These are phyloP conservation scores for Hymenoscyphus infarciens DNA, from an alignment of 2,329 filamentous ascomycete species.

Conservation along the genomic window DNA sequence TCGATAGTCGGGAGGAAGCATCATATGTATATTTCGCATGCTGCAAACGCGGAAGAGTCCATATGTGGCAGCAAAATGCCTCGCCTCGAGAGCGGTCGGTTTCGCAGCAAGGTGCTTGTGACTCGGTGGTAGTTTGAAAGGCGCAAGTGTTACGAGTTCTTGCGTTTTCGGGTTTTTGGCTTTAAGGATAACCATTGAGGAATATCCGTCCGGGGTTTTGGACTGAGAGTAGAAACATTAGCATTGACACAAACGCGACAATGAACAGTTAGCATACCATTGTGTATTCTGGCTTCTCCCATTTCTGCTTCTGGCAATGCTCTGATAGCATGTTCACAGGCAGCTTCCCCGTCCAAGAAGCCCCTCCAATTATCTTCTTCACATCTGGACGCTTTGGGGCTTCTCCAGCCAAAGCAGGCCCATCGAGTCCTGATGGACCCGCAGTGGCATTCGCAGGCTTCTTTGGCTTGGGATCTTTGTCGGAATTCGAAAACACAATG, in stretches of 20 bases:
- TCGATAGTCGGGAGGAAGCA: conserved; percentile 85
- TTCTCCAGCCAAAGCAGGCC: conserved; percentile 32
- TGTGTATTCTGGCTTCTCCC: conserved; percentile 90
- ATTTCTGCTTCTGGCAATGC: conserved; percentile 92
- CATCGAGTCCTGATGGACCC: conserved; percentile 23
- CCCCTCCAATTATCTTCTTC: conserved; percentile 84
- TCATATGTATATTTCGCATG: conserved; percentile 94
- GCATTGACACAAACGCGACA: background rate
- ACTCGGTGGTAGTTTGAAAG: conserved; percentile 74
- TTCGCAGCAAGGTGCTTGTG: conserved; percentile 74
- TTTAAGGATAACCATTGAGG: conserved; percentile 77
- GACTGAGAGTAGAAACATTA: conserved; percentile 38
- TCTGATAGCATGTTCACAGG: conserved; percentile 91
- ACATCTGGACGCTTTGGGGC: conserved; percentile 50
- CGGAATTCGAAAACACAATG: conserved; percentile 56
- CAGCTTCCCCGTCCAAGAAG: conserved; percentile 96
- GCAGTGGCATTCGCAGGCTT: conserved; percentile 21
- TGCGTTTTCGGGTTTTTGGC: conserved; percentile 77
- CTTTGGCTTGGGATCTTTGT: conserved; percentile 44
- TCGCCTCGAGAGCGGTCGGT: conserved; percentile 81
- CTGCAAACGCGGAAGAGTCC: conserved; percentile 87
- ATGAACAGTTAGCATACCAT: conserved; percentile 50
- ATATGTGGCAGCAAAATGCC: conserved; percentile 90
- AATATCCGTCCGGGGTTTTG: conserved; percentile 70
- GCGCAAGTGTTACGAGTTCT: conserved; percentile 69